Base-by-base conservation (phyloP, 805 yeast genomes). In the Suhomyces kilbournensis region DNA sequence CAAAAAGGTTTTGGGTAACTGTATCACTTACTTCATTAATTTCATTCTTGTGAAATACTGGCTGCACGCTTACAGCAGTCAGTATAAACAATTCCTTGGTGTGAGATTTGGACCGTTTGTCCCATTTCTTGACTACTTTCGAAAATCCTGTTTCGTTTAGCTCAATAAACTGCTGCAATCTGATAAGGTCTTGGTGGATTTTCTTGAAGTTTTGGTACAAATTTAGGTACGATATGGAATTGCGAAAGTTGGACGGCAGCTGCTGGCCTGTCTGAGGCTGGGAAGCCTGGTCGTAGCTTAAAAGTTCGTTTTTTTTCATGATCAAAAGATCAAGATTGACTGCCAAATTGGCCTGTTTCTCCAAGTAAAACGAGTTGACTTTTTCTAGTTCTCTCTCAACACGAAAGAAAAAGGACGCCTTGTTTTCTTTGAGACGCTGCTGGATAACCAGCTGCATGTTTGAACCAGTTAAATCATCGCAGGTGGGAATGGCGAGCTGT, bases 51-150 rank as follows among this genome's bases (percentile, higher is more conserved):
- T 94, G 96, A 72, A 94, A 94, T 10, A 93, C 96, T 0, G 99
- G 98, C 69, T 94, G 99, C 5, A 94, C 97, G 55, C 90, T 90
- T 12, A 94, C 96, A 0, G 97, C 97, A 0, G 97, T 87, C 28
- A 90, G 84, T 47, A 94, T 77, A 66, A 92, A 94, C 48, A 94
- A 77, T 66, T 94, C 99, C 64, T 92, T 91, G 6, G 97, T 91
- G 60, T 90, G 96, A 2, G 97, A 89, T 63, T 93, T 91, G 20
- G 97, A 90, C 56, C 97, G 78, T 70, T 94, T 94, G 71, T 94
- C 99, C 99, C 99, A 94, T 72, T 94, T 94, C 68, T 94, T 94
- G 62, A 94, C 80, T 26, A 90, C 97, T 71, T 94, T 94, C 20
- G 96, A 85, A 69, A 94, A 94, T 12, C 99, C 99, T 0, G 96